phyloP scores from a whole-genome alignment of 2,329 filamentous ascomycete species.

The Penicillium sumatraense region DNA sequence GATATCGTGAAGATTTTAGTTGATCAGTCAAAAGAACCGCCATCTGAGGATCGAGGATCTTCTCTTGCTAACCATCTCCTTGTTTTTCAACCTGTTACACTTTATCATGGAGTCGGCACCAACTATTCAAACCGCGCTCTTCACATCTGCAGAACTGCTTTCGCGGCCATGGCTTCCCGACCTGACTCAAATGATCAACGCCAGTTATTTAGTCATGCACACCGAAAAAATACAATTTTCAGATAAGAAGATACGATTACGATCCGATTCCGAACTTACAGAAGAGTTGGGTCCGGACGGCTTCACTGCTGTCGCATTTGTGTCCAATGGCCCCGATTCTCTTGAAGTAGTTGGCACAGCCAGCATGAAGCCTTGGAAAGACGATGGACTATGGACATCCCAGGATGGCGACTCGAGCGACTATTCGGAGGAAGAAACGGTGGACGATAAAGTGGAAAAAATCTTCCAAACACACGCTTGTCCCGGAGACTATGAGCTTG shows the following conservation, averaged over 20 bases:
- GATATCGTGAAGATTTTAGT: neutral
- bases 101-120: neutral
- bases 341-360: conserved; percentile 20
- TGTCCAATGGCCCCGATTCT: neutral
- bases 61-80: neutral
- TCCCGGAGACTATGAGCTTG: conserved; percentile 16
- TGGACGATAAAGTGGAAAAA: neutral
- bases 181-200: conserved; percentile 20
- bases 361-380: conserved; percentile 20
- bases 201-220: conserved; percentile 16
- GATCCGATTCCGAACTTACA: conserved; percentile 12
- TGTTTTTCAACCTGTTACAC: too few relatives aligned
- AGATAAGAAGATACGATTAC: conserved; percentile 9
- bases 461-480: conserved; percentile 3
- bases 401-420: neutral
- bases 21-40: neutral
- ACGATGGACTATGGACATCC: conserved; percentile 14
- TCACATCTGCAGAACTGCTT: conserved; percentile 17
- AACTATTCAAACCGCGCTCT: conserved; percentile 7
- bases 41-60: neutral
- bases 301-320: conserved; percentile 18
- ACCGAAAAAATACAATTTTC: conserved; percentile 8
- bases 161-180: conserved; percentile 15
- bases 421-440: neutral
- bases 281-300: conserved; percentile 14